Evolutionary conservation across 139 green algal species (phyloP).

Genomic region (Micractinium sp.): DNA sequence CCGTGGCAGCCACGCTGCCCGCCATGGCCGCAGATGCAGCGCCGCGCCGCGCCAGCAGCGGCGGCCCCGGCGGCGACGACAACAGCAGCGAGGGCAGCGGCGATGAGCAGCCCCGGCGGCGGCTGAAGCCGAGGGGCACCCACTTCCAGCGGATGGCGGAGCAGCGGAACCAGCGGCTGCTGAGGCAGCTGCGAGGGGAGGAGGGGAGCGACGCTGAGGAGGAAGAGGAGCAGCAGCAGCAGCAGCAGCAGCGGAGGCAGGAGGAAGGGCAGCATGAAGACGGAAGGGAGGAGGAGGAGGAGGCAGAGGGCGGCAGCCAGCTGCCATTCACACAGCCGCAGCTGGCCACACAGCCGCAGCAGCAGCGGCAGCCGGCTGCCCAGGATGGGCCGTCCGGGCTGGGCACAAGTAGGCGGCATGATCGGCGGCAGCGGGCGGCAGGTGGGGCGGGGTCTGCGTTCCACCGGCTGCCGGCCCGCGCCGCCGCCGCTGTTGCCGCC

Average conservation of each 20-base stretch:
- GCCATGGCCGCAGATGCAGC: not conserved
- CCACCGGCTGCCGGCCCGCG: not conserved
- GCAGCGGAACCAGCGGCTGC: not conserved
- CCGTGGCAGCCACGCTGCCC: constrained; percentile 9
- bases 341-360: not conserved
- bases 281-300: not conserved
- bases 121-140: not conserved
- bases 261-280: not conserved
- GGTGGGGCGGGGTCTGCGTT: not conserved
- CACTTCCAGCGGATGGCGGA: not conserved
- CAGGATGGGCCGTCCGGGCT: not conserved
- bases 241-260: not conserved
- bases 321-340: not conserved
- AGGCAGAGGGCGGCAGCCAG: not conserved
- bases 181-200: not conserved
- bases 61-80: not conserved
- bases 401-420: not conserved
- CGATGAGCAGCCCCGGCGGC: not conserved
- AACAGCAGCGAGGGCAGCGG: constrained; percentile 5
- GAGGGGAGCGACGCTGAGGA: not conserved
- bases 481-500: not conserved
- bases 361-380: not conserved
- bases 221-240: not conserved
- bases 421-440: not conserved
- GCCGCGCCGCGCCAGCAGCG: not conserved